Conservation (phyloP, 306 rosid genomes). For the Acmispon strigosus region DNA sequence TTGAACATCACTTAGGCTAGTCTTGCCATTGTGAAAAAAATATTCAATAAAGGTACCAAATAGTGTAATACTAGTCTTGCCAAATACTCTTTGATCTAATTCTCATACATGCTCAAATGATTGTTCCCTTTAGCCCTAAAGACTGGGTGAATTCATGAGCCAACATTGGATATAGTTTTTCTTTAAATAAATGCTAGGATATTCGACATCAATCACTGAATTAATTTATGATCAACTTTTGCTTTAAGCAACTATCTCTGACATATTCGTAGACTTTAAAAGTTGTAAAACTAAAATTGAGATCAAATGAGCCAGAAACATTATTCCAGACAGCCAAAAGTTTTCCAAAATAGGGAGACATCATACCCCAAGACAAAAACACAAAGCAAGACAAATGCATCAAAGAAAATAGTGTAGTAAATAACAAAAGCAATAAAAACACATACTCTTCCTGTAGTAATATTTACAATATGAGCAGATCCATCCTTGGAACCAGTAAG, state of each 20-base stretch:
- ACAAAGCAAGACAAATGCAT: not conserved
- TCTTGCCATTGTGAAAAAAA: not conserved
- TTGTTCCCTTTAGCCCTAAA: not conserved
- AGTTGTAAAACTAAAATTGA: not conserved
- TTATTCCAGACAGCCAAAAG: constrained; percentile 1
- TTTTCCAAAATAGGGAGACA: constrained; percentile 7
- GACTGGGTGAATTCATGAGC: not conserved
- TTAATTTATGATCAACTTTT: not conserved
- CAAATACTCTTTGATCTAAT: not conserved
- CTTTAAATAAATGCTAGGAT: not conserved
- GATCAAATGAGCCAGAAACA: not conserved
- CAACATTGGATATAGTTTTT: not conserved
- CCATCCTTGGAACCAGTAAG: constrained; percentile 84
- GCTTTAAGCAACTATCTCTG: not conserved
- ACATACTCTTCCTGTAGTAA: constrained; percentile 72
- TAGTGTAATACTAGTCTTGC: not conserved
- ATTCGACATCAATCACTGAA: constrained; percentile 6
- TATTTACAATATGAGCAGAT: constrained; percentile 68
- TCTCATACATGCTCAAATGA: constrained; percentile 7
- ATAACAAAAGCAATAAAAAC: constrained; percentile 8
- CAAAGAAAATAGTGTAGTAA: constrained; percentile 1
- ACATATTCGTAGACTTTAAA: not conserved
- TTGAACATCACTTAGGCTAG: not conserved
- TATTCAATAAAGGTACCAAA: not conserved
- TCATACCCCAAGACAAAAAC: not conserved